phyloP scores from a whole-genome alignment of 2,329 filamentous ascomycete genomes.

The Aspergillus nomiae region DNA sequence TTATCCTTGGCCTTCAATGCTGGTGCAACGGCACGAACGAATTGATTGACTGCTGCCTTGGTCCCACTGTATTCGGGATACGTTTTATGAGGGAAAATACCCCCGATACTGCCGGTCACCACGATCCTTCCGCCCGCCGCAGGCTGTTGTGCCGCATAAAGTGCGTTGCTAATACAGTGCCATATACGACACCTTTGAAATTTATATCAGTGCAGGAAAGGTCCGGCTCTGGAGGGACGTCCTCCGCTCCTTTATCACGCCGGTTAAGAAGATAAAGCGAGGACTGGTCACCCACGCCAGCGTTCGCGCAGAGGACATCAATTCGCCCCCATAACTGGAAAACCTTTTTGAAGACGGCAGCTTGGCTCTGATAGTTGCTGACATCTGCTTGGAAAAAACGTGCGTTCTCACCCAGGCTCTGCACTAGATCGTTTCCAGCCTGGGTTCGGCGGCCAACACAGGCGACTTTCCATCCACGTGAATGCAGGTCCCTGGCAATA shows the following conservation, averaged over 20 bases:
- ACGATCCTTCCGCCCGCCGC: conserved; percentile 48
- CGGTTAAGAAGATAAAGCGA: conserved; percentile 49
- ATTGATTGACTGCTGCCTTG: conserved; percentile 51
- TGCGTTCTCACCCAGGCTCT: conserved; percentile 34
- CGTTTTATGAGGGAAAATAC: conserved; percentile 45
- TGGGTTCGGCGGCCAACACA: conserved; percentile 41
- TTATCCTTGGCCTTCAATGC: conserved; percentile 50
- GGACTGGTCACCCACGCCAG: conserved; percentile 51
- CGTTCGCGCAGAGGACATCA: conserved; percentile 54
- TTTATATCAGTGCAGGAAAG: conserved; percentile 51
- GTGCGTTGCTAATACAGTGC: conserved; percentile 52
- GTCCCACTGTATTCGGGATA: conserved; percentile 56
- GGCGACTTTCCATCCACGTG: conserved; percentile 36
- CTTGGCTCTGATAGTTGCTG: conserved; percentile 49
- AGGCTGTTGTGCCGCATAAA: conserved; percentile 55
- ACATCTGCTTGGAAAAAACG: conserved; percentile 52
- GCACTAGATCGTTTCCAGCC: conserved; percentile 37
- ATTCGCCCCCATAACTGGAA: conserved; percentile 50
- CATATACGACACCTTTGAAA: conserved; percentile 55
- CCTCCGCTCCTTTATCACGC: conserved; percentile 29
- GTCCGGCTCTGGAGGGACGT: conserved; percentile 49
- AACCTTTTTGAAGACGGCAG: conserved; percentile 45
- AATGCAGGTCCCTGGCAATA: conserved; percentile 41
- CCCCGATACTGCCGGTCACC: conserved; percentile 48
- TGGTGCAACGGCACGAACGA: conserved; percentile 43